phyloP scores from a whole-genome alignment of 176 grass and related monocot genomes.

The Calamus simplicifolius region DNA sequence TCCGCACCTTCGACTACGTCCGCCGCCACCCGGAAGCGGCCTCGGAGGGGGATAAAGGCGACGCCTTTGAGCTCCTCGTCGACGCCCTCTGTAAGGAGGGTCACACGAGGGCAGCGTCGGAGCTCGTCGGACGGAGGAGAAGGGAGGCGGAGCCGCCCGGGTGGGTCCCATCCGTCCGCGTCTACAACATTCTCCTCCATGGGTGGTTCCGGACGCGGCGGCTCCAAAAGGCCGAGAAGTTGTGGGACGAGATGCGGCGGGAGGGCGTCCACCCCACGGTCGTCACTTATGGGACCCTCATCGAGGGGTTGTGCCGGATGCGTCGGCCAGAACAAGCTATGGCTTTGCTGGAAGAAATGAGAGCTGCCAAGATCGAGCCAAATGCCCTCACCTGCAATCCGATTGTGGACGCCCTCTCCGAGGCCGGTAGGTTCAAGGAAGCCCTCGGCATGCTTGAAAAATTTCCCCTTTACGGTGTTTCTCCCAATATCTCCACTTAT shows the following conservation, averaged over 20 bases:
- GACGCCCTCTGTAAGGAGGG: conserved; percentile 84
- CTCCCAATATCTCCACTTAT: conserved; percentile 63
- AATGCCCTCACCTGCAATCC: conserved; percentile 70
- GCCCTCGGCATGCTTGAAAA: conserved; percentile 70
- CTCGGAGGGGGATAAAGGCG: background rate
- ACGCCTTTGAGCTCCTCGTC: conserved; percentile 39
- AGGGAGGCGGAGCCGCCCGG: conserved; percentile 6
- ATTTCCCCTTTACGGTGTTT: conserved; percentile 67
- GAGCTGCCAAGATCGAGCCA: conserved; percentile 29
- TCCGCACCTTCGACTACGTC: conserved; percentile 54
- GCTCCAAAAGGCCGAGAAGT: conserved; percentile 42
- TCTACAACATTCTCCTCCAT: conserved; percentile 65
- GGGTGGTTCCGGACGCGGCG: conserved; percentile 58
- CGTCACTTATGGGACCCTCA: conserved; percentile 66
- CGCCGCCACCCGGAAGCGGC: conserved; percentile 30
- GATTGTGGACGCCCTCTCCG: conserved; percentile 44
- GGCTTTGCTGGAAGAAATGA: conserved; percentile 55
- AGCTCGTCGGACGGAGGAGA: conserved; percentile 36
- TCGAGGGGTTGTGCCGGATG: conserved; percentile 55
- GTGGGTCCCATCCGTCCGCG: conserved; percentile 33
- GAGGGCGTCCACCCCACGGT: conserved; percentile 49
- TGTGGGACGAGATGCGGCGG: conserved; percentile 58
- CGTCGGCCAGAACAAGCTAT: conserved; percentile 54
- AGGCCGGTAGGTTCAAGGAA: conserved; percentile 52
- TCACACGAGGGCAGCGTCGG: conserved; percentile 30